Evolutionary conservation across 2,329 filamentous ascomycete genomes (phyloP), one percentile per base, ranked within the genome.

Genomic region (Fusarium palustre): DNA sequence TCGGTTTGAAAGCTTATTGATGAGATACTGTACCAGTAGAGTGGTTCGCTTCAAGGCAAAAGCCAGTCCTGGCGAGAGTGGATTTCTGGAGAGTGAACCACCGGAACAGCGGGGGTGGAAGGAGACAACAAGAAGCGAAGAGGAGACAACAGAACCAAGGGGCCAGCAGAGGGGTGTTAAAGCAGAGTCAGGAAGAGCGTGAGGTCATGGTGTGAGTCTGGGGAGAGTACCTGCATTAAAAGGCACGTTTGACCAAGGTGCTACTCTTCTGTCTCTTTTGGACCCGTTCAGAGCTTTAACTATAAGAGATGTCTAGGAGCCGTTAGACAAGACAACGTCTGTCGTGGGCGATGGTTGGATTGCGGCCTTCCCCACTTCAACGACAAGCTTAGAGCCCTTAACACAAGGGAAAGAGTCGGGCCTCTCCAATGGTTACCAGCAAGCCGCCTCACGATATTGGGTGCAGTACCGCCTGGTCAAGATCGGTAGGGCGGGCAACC

Each of bases 181-280:
- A 74, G 69, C 62, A 74, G 62, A 74, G 66, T 68, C 70, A 71
- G 60, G 64, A 73, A 74, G 65, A 73, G 64, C 66, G 47, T 61
- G 64, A 73, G 64, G 67, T 64, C 67, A 72, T 74, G 72, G 72
- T 72, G 72, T 72, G 42, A 63, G 70, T 69, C 69, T 73, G 68
- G 69, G 73, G 72, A 75, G 59, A 75, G 71, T 71, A 73, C 66
- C 72, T 75, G 72, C 74, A 75, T 71, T 72, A 74, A 76, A 75
- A 74, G 72, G 72, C 65, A 72, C 59, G 57, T 65, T 54, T 54
- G 66, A 54, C 65, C 59, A 62, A 62, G 60, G 64, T 52, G 33
- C 39, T 55, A 46, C 57, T 38, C 43, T 59, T 59, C 41, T 56
- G 46, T 50, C 67, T 60, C 43, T 64, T 64, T 61, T 55, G 61